A percentile compares a stretch with the other conserved stretches of the same genome.
These are phyloP conservation scores for Willaertia magna DNA, from an alignment of 208 protist species.

Conservation along the genomic window DNA sequence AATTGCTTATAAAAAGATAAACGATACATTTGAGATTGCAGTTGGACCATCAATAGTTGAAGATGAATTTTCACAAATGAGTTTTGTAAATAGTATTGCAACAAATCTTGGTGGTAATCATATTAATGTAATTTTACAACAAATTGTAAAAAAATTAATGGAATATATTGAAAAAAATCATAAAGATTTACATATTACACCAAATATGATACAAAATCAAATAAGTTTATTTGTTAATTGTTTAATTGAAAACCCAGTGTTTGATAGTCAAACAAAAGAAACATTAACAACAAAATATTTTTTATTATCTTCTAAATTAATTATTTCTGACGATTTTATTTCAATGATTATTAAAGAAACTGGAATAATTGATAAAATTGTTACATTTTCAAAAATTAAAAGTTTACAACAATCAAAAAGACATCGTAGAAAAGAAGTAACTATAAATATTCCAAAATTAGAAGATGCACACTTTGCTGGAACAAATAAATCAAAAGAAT, in stretches of 20 bases:
- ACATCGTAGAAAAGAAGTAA: conserved; percentile 49
- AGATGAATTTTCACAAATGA: conserved; percentile 54
- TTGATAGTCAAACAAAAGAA: conserved; percentile 99
- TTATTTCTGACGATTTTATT: conserved; percentile 29
- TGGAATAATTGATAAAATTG: neutral
- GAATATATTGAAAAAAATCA: neutral
- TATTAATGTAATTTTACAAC: conserved; percentile 77
- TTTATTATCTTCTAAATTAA: conserved; percentile 69
- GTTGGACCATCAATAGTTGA: neutral
- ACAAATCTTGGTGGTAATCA: conserved; percentile 97
- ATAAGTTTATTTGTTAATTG: conserved; percentile 95
- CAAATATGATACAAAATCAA: conserved; percentile 56
- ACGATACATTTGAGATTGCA: neutral
- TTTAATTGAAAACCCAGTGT: conserved; percentile 96
- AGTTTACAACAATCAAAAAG: conserved; percentile 46
- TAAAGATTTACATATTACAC: conserved; percentile 15
- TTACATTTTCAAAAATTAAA: neutral
- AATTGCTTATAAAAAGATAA: conserved; percentile 14
- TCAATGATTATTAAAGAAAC: neutral
- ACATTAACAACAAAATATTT: conserved; percentile 68
- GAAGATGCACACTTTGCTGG: conserved; percentile 68
- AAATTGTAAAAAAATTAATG: conserved; percentile 31
- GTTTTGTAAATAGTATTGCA: conserved; percentile 96
- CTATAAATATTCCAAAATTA: conserved; percentile 91
- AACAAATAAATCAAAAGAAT: conserved; percentile 54